Evolutionary conservation across 2,329 filamentous ascomycete species (phyloP), one percentile per base, ranked within the genome.

Genomic region (Xylaria digitata): DNA sequence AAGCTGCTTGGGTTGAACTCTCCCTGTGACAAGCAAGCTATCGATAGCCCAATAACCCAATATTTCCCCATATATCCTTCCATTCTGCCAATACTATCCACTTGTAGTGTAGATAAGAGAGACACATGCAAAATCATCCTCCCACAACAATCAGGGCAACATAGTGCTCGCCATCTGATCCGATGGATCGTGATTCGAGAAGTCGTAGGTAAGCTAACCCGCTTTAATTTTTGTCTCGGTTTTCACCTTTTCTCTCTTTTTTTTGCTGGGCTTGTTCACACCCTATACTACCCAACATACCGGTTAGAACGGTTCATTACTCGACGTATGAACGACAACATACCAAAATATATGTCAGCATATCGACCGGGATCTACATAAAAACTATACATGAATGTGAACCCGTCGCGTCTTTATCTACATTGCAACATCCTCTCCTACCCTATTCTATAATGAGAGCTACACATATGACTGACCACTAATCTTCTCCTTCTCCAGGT

Each of bases 401-500:
- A 32, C 48, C 37, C 30, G 37, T 50, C n/a, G 8, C 42, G 11
- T n/a, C 17, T 23, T 45, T 19, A n/a, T 17, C 9, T 9, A 6
- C 53, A 43, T 13, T 30, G 17, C 23, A 7, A 52, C 6, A 37
- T 50, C 37, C 17, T 34, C 48, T 42, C 40, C 26, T 23, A 21
- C 15, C 13, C 13, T 40, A 40, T 40, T 6, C 26, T 50, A n/a
- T 9, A 13, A 15, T 46, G 13, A 6, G 30, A 46, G 23, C 32
- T 54, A 6, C 26, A 17, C n/a, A 45, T 57, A 40, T 34, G 23
- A 13, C 32, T 61, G 32, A 66, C 48, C 30, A 55, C 13, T 6
- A 9, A 34, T 6, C 6, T 30, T 40, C 3, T 50, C 40, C 4
- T 49, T 34, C 5, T 1, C 17, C 43, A 88, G 86, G 75, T 89